A percentile compares a stretch with the other conserved stretches of the same genome.
Evolutionary conservation across 768 basidiomycete genomes (phyloP).

Genomic region (Wakefieldia striispora): DNA sequence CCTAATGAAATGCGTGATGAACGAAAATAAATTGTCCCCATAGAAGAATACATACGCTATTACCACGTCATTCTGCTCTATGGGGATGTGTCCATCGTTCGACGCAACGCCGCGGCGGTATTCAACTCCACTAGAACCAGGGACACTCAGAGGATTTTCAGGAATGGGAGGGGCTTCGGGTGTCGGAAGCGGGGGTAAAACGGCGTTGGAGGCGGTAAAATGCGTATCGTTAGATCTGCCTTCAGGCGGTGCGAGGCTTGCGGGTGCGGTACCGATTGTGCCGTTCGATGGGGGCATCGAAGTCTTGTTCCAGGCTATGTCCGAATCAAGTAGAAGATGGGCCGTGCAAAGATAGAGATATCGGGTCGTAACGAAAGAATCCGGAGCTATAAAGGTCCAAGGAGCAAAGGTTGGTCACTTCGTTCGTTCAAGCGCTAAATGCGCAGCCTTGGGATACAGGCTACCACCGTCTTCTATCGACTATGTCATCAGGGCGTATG

Average conservation of each 20-base stretch:
- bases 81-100: neutral
- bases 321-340: too few relatives aligned
- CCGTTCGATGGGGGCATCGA: neutral
- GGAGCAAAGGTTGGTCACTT: neutral
- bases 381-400: neutral
- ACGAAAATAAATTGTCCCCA: too few relatives aligned
- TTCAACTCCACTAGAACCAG: too few relatives aligned
- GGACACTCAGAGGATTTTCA: neutral
- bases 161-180: neutral
- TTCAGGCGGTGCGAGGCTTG: too few relatives aligned
- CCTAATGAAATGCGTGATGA: neutral
- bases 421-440: neutral
- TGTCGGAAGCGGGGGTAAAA: neutral
- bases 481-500: neutral
- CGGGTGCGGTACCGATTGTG: too few relatives aligned
- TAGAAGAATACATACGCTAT: constrained; percentile 20
- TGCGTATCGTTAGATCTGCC: too few relatives aligned
- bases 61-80: constrained; percentile 11
- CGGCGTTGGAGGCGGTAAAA: neutral
- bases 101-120: too few relatives aligned
- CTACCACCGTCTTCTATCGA: neutral
- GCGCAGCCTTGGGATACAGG: neutral
- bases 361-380: neutral
- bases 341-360: too few relatives aligned
- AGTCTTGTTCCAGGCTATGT: neutral